Percentiles rank a stretch among this genome's conserved stretches.
These are phyloP conservation scores for Volvox carteri DNA, from an alignment of 163 green algal species.

Conservation along the genomic window DNA sequence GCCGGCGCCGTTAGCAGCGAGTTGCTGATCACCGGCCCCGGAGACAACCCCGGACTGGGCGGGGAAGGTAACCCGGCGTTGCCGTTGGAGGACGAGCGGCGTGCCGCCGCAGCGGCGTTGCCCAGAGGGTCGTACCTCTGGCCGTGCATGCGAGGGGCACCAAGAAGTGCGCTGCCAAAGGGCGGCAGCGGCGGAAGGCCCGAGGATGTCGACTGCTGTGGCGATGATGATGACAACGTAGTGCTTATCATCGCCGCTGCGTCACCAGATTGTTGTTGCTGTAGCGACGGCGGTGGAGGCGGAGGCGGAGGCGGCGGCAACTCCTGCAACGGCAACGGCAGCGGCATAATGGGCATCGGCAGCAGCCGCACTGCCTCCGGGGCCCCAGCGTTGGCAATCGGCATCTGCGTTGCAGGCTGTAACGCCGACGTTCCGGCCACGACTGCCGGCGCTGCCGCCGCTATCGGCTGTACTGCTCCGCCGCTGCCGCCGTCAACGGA, in stretches of 20 bases:
- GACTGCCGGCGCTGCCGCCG: not conserved
- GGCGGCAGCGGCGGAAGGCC: not conserved
- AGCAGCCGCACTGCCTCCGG: slow-evolving; percentile 1
- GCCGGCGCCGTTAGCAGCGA: not conserved
- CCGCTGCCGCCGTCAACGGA: not conserved
- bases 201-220: not conserved
- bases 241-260: not conserved
- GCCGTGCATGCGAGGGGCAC: not conserved
- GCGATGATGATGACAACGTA: not conserved
- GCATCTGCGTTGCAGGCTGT: not conserved
- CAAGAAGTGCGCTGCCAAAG: not conserved
- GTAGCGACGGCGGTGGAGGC: not conserved
- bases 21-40: not conserved
- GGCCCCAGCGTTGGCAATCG: no score
- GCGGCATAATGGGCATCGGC: not conserved
- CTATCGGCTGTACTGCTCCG: not conserved
- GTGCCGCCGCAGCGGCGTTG: not conserved
- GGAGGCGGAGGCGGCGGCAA: not conserved
- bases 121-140: slow-evolving; percentile 46
- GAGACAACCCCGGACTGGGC: not conserved
- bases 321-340: not conserved
- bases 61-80: not conserved
- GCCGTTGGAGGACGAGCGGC: not conserved
- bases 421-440: not conserved
- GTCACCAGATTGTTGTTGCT: not conserved